Percentiles rank a stretch among this genome's conserved stretches.
Conservation (phyloP, 1,284 basidiomycete genomes). For the Leccinum pachyderme region DNA sequence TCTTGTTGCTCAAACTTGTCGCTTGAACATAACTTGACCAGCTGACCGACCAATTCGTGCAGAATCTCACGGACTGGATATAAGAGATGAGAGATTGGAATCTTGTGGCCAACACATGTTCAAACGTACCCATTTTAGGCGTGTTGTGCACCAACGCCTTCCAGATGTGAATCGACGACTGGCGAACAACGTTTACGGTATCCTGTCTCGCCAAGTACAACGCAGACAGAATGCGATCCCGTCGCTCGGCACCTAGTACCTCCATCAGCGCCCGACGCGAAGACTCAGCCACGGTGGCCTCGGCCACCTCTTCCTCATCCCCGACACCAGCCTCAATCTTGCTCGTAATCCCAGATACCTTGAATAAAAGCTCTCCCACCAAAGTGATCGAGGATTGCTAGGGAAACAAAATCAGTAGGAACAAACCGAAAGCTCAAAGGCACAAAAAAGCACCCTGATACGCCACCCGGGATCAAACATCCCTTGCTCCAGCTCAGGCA, state of each 20-base stretch:
- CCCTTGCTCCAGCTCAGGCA: conserved; percentile 93
- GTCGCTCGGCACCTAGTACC: conserved; percentile 84
- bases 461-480: conserved; percentile 97
- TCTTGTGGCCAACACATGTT: neutral
- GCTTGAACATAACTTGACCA: conserved; percentile 75
- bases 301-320: conserved; percentile 72
- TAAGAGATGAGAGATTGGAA: neutral
- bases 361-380: conserved; percentile 95
- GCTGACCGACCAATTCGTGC: conserved; percentile 78
- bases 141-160: conserved; percentile 95
- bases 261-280: conserved; percentile 86
- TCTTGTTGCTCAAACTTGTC: conserved; percentile 88
- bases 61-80: conserved; percentile 87
- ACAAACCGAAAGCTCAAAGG: neutral
- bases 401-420: neutral
- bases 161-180: conserved; percentile 96
- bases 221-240: conserved; percentile 88
- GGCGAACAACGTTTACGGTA: conserved; percentile 85
- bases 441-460: conserved; percentile 70
- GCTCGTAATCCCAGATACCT: conserved; percentile 95
- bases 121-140: conserved; percentile 63
- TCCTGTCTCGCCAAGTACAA: conserved; percentile 96
- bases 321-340: conserved; percentile 73
- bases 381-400: conserved; percentile 95
- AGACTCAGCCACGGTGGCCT: conserved; percentile 67